Percentiles rank a stretch among this genome's conserved stretches.
Evolutionary conservation across 129 eudicot genomes (phyloP).

Genomic region (Flaveria brownii): DNA sequence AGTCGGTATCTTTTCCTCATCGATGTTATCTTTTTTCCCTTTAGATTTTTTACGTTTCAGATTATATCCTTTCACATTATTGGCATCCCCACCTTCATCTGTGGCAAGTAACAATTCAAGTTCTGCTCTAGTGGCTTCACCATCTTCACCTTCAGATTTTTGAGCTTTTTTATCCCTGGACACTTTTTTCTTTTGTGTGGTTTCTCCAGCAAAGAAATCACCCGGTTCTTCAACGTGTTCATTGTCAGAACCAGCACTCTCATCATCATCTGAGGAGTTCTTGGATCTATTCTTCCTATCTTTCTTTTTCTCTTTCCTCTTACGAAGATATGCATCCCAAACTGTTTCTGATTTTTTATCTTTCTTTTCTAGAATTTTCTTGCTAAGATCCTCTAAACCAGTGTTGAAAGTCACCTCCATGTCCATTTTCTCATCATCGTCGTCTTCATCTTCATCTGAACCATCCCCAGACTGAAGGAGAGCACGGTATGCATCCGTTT

Average conservation of each 20-base stretch:
- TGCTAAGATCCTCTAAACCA: slow-evolving; percentile 89
- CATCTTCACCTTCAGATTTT: slow-evolving; percentile 45
- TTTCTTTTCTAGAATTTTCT: slow-evolving; percentile 74
- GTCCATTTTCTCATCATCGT: slow-evolving; percentile 52
- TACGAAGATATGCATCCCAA: slow-evolving; percentile 83
- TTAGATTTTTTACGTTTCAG: slow-evolving; percentile 65
- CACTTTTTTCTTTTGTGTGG: slow-evolving; percentile 26
- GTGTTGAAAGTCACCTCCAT: slow-evolving; percentile 97
- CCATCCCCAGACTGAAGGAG: slow-evolving; percentile 69
- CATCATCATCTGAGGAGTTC: slow-evolving; percentile 76
- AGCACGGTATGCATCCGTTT: slow-evolving; percentile 71
- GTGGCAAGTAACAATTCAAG: slow-evolving; percentile 87
- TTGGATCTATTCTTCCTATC: slow-evolving; percentile 56
- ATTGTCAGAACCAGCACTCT: slow-evolving; percentile 48
- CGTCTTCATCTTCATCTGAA: slow-evolving; percentile 63
- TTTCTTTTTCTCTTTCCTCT: slow-evolving; percentile 77
- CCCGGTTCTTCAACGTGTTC: slow-evolving; percentile 57
- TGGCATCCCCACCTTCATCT: slow-evolving; percentile 54
- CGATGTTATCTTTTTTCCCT: slow-evolving; percentile 56
- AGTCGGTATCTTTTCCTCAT: slow-evolving; percentile 71
- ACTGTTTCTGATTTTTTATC: slow-evolving; percentile 79
- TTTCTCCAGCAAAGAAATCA: slow-evolving; percentile 72
- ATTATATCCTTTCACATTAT: slow-evolving; percentile 75
- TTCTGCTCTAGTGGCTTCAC: slow-evolving; percentile 82
- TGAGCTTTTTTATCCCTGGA: slow-evolving; percentile 25